These are phyloP conservation scores for Trametes polyzona DNA, from an alignment of 1,284 basidiomycete genomes.

Conservation along the genomic window DNA sequence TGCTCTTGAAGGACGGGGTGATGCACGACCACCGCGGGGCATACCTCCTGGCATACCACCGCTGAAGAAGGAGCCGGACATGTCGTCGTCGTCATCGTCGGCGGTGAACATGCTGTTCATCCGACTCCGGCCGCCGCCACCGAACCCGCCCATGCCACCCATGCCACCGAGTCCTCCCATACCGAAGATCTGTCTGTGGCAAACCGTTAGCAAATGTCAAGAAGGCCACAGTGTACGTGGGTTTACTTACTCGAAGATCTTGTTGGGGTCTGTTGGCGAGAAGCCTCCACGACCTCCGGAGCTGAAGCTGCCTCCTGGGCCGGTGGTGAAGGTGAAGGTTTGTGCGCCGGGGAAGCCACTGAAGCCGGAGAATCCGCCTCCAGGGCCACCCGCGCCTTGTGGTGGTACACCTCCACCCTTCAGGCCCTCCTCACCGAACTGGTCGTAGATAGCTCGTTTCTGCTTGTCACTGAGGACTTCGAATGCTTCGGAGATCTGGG, in stretches of 20 bases:
- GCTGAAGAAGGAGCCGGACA: constrained; percentile 44
- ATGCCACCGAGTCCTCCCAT: constrained; percentile 49
- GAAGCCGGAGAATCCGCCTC: constrained; percentile 53
- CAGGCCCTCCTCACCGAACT: constrained; percentile 95
- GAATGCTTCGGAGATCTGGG: constrained; percentile 91
- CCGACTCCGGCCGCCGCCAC: constrained; percentile 37
- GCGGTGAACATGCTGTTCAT: constrained; percentile 43
- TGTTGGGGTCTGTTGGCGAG: constrained; percentile 83
- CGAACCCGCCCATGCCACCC: constrained; percentile 45
- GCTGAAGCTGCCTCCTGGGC: constrained; percentile 46
- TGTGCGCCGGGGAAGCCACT: constrained; percentile 55
- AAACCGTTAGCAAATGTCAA: constrained; percentile 26
- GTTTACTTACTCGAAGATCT: constrained; percentile 84
- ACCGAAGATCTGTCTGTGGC: constrained; percentile 68
- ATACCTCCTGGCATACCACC: constrained; percentile 60
- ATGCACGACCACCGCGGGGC: constrained; percentile 36
- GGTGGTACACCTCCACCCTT: constrained; percentile 67
- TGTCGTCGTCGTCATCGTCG: constrained; percentile 54
- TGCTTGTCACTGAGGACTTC: constrained; percentile 95
- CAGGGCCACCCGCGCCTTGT: constrained; percentile 50
- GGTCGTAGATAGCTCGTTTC: constrained; percentile 93
- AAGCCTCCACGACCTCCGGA: constrained; percentile 55
- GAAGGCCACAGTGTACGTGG: constrained; percentile 23
- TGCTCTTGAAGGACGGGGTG: constrained; percentile 24
- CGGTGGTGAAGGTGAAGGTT: constrained; percentile 66